A percentile compares a stretch with the other conserved stretches of the same genome.
Conservation (phyloP, 139 green algal genomes). For the Chlamydomonas sp. region DNA sequence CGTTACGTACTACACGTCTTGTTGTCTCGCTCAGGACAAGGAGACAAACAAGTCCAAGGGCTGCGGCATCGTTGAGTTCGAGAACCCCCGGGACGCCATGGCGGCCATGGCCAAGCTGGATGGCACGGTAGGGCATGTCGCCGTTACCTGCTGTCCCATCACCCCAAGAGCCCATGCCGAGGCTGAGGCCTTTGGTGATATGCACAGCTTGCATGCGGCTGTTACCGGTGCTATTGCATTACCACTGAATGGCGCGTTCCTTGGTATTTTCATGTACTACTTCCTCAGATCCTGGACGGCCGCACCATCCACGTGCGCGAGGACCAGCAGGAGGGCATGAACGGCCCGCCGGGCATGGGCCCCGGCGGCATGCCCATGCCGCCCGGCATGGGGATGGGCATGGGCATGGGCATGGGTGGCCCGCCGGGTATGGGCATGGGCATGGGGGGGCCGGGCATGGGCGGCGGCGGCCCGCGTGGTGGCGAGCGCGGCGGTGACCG, state of each 20-base stretch:
- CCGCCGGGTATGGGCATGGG: not conserved
- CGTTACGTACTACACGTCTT: not conserved
- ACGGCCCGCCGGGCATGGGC: constrained; percentile 10
- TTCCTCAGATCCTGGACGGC: constrained; percentile 47
- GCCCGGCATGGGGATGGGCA: not conserved
- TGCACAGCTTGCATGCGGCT: too few relatives aligned
- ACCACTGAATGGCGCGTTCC: too few relatives aligned
- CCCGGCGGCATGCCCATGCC: not conserved
- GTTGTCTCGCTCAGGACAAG: constrained; percentile 41
- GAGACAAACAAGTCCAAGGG: constrained; percentile 69
- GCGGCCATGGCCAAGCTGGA: constrained; percentile 70
- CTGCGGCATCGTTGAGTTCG: constrained; percentile 87
- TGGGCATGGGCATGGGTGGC: constrained; percentile 12
- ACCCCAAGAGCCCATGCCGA: too few relatives aligned
- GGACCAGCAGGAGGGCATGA: constrained; percentile 71
- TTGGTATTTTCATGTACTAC: not conserved
- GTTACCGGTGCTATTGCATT: too few relatives aligned
- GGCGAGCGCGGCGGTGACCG: not conserved
- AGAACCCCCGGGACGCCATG: constrained; percentile 63
- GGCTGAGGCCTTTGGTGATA: too few relatives aligned
- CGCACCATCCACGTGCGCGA: constrained; percentile 62
- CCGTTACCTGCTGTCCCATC: too few relatives aligned
- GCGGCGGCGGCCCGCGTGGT: not conserved
- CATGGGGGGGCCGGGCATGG: not conserved
- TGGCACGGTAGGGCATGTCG: constrained; percentile 53